Conservation (phyloP, 257 asterid species). For the Eucommia ulmoides region DNA sequence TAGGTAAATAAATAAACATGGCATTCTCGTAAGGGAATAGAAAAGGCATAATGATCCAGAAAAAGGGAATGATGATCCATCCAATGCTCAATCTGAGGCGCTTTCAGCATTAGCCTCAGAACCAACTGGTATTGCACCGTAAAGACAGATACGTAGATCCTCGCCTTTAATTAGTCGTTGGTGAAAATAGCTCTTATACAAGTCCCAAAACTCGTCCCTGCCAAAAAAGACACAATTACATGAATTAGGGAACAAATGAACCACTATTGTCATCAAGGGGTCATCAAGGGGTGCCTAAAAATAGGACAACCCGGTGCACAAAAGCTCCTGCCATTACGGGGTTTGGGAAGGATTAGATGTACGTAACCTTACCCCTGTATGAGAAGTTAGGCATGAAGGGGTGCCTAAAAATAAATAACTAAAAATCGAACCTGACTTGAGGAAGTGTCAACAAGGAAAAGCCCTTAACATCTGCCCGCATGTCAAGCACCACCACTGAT, state of each 20-base stretch:
- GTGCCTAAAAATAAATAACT: background rate
- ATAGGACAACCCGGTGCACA: too few relatives aligned
- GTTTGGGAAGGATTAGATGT: too few relatives aligned
- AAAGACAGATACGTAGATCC: slow-evolving; percentile 52
- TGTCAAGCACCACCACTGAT: slow-evolving; percentile 67
- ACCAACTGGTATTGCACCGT: slow-evolving; percentile 36
- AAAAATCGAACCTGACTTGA: slow-evolving; percentile 71
- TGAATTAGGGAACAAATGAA: background rate
- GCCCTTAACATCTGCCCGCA: slow-evolving; percentile 86
- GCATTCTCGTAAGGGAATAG: too few relatives aligned
- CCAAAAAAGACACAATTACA: slow-evolving; percentile 6
- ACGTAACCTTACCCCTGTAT: too few relatives aligned
- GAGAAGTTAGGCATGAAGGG: too few relatives aligned
- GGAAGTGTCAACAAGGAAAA: slow-evolving; percentile 83
- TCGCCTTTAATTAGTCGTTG: slow-evolving; percentile 53
- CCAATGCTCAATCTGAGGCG: too few relatives aligned
- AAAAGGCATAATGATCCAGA: too few relatives aligned
- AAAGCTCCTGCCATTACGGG: too few relatives aligned
- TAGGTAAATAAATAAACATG: too few relatives aligned
- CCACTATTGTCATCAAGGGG: background rate
- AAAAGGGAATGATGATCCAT: too few relatives aligned
- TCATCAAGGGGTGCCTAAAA: background rate
- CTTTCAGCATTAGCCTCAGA: slow-evolving; percentile 4
- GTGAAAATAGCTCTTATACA: slow-evolving; percentile 61
- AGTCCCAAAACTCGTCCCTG: slow-evolving; percentile 96